phyloP scores from a whole-genome alignment of 805 yeast species.

The Monosporozyma servazzii region DNA sequence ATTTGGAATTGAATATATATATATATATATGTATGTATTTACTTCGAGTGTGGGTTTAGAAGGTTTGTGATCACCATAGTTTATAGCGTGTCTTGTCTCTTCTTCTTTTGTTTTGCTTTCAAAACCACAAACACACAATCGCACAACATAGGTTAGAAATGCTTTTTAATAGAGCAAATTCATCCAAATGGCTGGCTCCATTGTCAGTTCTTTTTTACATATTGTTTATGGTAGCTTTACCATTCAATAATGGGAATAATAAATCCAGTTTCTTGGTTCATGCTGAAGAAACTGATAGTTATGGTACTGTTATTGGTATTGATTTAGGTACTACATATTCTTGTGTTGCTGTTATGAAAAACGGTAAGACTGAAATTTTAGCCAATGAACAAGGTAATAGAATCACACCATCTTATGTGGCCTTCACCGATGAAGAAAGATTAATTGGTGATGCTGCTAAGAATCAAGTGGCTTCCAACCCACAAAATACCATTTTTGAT shows the following conservation, averaged over 20 bases:
- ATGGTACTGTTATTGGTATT: conserved; percentile 77
- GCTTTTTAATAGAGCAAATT: conserved; percentile 6
- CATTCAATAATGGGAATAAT: conserved; percentile 11
- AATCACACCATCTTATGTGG: conserved; percentile 92
- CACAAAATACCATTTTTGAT: conserved; percentile 78
- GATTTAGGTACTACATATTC: conserved; percentile 97
- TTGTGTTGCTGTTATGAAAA: conserved; percentile 84
- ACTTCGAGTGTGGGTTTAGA: no score
- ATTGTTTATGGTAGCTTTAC: conserved; percentile 24
- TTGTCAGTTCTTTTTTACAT: conserved; percentile 31
- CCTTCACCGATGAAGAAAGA: conserved; percentile 86
- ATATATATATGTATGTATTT: no score
- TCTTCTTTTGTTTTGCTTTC: background rate
- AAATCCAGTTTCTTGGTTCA: conserved; percentile 22
- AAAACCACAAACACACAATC: background rate
- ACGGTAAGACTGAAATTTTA: conserved; percentile 82
- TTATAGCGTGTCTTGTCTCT: no score
- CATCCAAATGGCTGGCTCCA: conserved; percentile 39
- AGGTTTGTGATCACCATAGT: no score
- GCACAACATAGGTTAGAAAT: background rate
- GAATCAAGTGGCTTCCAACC: conserved; percentile 89
- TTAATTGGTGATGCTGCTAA: conserved; percentile 94
- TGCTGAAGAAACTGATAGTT: conserved; percentile 37
- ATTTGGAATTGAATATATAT: background rate
- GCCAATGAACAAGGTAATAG: conserved; percentile 97